These are phyloP conservation scores for Cutaneotrichosporon sp. DNA, from an alignment of 1,284 basidiomycete species.

Conservation along the genomic window DNA sequence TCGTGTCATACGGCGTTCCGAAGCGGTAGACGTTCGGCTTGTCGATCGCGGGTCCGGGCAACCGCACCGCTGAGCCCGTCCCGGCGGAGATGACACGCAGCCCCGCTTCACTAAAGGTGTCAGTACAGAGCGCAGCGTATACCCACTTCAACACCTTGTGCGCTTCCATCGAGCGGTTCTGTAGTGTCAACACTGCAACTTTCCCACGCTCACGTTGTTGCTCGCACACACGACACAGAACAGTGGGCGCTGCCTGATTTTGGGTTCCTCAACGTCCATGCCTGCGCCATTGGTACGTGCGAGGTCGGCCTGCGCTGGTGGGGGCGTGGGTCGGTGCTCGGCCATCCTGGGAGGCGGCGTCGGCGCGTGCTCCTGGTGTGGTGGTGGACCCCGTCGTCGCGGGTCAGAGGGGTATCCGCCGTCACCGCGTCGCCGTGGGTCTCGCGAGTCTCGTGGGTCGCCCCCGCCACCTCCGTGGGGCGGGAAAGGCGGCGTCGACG, in stretches of 20 bases:
- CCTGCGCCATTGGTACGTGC: conserved; percentile 2
- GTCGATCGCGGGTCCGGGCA: conserved; percentile 94
- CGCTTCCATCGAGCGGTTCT: conserved; percentile 99
- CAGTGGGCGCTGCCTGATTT: conserved; percentile 55
- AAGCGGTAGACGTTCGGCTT: conserved; percentile 97
- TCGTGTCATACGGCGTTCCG: conserved; percentile 96
- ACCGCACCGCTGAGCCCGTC: conserved; percentile 91
- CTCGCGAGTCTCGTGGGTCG: conserved; percentile 2
- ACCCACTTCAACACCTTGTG: conserved; percentile 83
- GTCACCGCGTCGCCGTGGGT: conserved; percentile 2
- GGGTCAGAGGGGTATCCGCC: conserved; percentile 2
- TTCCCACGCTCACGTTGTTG: conserved; percentile 67
- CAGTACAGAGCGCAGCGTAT: not conserved
- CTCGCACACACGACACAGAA: conserved; percentile 99
- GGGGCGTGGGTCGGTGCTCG: conserved; percentile 5
- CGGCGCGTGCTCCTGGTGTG: not conserved
- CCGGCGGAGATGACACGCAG: conserved; percentile 89
- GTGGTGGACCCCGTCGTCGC: conserved; percentile 1
- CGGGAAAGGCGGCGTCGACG: conserved; percentile 6
- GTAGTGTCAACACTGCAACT: conserved; percentile 21
- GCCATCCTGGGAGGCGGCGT: not conserved
- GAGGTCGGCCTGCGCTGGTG: not conserved
- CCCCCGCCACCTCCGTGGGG: not conserved
- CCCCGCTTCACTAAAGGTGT: conserved; percentile 60
- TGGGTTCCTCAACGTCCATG: conserved; percentile 12